Conservation (phyloP, 768 basidiomycete species). For the Tulasnella sp. region DNA sequence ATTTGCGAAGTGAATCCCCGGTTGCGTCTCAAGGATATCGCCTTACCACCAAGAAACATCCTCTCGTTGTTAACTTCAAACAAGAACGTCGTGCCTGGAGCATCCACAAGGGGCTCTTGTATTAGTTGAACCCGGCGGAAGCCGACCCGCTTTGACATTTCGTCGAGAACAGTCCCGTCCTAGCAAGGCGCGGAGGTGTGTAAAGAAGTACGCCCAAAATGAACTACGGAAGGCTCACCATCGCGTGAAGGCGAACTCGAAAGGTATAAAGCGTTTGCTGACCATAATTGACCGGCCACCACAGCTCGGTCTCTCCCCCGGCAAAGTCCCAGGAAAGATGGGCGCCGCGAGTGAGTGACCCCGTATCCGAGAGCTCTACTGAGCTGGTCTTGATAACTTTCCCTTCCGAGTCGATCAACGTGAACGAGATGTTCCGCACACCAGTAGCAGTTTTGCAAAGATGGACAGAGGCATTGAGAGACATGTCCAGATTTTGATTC, state of each 20-base stretch:
- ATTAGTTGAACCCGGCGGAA: constrained; percentile 47
- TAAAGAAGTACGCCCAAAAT: not conserved
- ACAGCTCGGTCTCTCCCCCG: constrained; percentile 41
- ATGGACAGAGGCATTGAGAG: constrained; percentile 35
- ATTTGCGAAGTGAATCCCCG: not conserved
- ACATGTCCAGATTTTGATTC: constrained; percentile 33
- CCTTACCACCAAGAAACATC: constrained; percentile 46
- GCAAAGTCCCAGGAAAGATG: constrained; percentile 38
- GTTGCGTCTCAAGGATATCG: not conserved
- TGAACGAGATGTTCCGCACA: not conserved
- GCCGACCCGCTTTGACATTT: constrained; percentile 39
- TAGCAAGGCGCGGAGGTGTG: constrained; percentile 34
- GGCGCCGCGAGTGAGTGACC: not conserved
- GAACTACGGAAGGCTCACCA: not conserved
- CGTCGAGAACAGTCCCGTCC: constrained; percentile 28
- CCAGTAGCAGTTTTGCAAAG: not conserved
- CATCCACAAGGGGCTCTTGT: constrained; percentile 44
- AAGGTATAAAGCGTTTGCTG: constrained; percentile 43
- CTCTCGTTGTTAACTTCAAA: constrained; percentile 51
- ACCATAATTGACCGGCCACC: constrained; percentile 48
- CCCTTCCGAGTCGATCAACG: not conserved
- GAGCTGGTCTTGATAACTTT: constrained; percentile 2
- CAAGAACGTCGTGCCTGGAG: constrained; percentile 47
- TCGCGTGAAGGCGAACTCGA: constrained; percentile 36
- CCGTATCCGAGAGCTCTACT: not conserved